Evolutionary conservation across 2,329 filamentous ascomycete genomes (phyloP).

Genomic region (Hypomyces rosellus): DNA sequence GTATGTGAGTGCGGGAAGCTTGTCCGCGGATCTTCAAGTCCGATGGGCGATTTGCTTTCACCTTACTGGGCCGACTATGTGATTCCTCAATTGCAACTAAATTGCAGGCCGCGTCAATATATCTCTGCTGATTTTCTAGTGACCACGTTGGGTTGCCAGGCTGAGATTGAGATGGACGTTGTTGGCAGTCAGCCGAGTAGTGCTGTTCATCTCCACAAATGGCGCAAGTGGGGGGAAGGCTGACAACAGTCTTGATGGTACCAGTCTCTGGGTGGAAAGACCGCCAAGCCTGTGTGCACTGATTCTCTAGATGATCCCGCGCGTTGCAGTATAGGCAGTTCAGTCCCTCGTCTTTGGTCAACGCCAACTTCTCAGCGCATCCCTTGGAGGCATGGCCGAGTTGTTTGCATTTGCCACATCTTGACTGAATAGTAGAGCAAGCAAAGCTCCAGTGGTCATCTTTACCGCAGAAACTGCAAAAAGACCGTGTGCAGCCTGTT

Average conservation of each 20-base stretch:
- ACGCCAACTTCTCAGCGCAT: conserved; percentile 51
- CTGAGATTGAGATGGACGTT: conserved; percentile 11
- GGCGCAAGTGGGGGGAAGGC: conserved; percentile 49
- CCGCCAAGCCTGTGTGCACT: conserved; percentile 57
- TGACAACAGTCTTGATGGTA: conserved; percentile 40
- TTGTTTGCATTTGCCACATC: conserved; percentile 56
- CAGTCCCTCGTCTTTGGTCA: conserved; percentile 46
- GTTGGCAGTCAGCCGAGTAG: conserved; percentile 50
- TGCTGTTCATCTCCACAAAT: conserved; percentile 49
- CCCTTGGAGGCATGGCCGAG: conserved; percentile 47
- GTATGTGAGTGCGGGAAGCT: conserved; percentile 31
- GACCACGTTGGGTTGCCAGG: conserved; percentile 45
- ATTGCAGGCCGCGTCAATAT: conserved; percentile 40
- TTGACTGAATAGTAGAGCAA: conserved; percentile 42
- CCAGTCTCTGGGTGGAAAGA: conserved; percentile 40
- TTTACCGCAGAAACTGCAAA: conserved; percentile 44
- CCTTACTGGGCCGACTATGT: conserved; percentile 17
- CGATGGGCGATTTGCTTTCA: conserved; percentile 18
- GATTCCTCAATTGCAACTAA: conserved; percentile 32
- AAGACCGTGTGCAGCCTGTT: conserved; percentile 36
- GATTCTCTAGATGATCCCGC: conserved; percentile 49
- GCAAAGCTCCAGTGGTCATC: conserved; percentile 40
- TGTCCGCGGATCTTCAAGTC: conserved; percentile 30
- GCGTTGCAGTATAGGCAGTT: conserved; percentile 57
- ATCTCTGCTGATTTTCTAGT: conserved; percentile 40